These are phyloP conservation scores for Cardamine occulta DNA, from an alignment of 345 rosid species.

Conservation along the genomic window DNA sequence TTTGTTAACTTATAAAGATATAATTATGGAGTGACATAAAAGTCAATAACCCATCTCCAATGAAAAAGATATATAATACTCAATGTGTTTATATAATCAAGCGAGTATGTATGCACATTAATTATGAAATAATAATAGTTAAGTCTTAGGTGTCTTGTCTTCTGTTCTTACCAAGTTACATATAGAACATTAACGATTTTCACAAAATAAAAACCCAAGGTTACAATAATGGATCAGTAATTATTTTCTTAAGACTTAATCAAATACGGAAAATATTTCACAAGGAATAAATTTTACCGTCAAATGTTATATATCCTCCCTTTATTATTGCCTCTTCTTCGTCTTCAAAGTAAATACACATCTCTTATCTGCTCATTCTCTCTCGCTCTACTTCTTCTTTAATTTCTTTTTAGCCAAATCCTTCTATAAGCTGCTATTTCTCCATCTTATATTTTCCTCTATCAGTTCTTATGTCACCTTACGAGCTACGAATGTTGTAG, in stretches of 20 bases:
- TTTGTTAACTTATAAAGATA: background rate
- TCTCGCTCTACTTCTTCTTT: background rate
- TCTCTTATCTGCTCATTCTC: background rate
- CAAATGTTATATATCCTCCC: background rate
- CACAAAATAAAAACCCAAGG: background rate
- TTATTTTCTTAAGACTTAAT: background rate
- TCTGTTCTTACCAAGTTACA: slow-evolving; percentile 4
- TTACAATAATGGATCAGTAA: background rate
- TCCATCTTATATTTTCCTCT: background rate
- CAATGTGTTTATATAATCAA: background rate
- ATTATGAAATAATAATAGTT: background rate
- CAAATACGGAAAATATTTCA: background rate
- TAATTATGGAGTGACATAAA: slow-evolving; percentile 15
- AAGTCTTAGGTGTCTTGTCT: background rate
- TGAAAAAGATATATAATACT: background rate
- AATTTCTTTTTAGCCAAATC: no score
- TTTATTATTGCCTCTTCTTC: slow-evolving; percentile 6
- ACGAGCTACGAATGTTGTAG: background rate
- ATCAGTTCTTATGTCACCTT: background rate
- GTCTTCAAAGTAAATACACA: background rate
- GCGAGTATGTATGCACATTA: background rate
- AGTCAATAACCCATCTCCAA: slow-evolving; percentile 26
- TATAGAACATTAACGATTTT: background rate
- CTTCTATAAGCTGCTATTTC: background rate
- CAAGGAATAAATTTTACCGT: background rate